These are phyloP conservation scores for Protomyces lactucae-debilis DNA, from an alignment of 1,139 yeast genomes.

Conservation along the genomic window DNA sequence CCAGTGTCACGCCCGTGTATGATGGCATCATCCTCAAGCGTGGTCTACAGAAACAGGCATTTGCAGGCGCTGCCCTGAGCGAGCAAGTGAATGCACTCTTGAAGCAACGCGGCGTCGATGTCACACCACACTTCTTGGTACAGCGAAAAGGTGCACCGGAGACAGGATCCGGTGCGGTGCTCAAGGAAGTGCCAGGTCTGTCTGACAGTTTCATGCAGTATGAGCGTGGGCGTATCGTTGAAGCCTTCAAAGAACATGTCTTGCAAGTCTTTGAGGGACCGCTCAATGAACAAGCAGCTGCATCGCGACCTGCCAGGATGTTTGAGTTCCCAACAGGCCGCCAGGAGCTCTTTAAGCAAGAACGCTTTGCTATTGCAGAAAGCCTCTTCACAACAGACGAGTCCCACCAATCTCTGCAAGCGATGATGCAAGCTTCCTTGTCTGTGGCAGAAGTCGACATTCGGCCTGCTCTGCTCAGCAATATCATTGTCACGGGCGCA, in stretches of 20 bases:
- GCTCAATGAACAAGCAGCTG: conserved; percentile 33
- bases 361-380: conserved; percentile 68
- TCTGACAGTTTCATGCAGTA: conserved; percentile 37
- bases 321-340: conserved; percentile 81
- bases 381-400: conserved; percentile 51
- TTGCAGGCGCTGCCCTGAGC: conserved; percentile 42
- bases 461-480: conserved; percentile 84
- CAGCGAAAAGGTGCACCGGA: conserved; percentile 36
- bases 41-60: conserved; percentile 31
- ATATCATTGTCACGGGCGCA: conserved; percentile 88
- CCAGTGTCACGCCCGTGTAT: conserved; percentile 83
- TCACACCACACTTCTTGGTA: conserved; percentile 41
- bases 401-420: conserved; percentile 21
- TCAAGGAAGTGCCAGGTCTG: conserved; percentile 37
- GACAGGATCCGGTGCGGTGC: conserved; percentile 41
- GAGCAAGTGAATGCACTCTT: conserved; percentile 33
- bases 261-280: conserved; percentile 51
- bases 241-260: conserved; percentile 59
- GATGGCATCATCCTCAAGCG: conserved; percentile 83
- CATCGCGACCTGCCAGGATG: conserved; percentile 42
- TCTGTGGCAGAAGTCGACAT: conserved; percentile 73
- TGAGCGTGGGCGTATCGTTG: conserved; percentile 35
- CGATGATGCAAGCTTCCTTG: conserved; percentile 64
- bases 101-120: conserved; percentile 35
- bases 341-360: conserved; percentile 50